phyloP scores from a whole-genome alignment of 208 protist genomes.

The Sergeia podlipaevii region DNA sequence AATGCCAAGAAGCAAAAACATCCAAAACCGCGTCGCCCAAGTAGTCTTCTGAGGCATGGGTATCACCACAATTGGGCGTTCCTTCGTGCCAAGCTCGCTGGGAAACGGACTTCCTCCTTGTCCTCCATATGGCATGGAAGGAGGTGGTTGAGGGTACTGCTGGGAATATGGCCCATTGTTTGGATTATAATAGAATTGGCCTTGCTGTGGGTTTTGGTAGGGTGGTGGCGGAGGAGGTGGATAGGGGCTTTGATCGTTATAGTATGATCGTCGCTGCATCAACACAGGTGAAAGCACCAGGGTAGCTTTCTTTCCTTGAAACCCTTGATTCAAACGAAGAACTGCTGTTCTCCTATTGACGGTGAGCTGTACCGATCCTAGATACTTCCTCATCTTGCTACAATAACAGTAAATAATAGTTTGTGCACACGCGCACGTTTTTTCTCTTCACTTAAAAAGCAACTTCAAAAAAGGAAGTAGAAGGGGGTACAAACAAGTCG shows the following conservation, averaged over 20 bases:
- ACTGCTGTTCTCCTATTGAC: no score
- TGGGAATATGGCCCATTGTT: not conserved
- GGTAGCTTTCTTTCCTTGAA: conserved; percentile 9
- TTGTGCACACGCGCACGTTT: no score
- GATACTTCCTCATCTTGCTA: not conserved
- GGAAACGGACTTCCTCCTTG: conserved; percentile 11
- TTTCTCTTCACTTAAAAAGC: no score
- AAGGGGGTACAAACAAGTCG: no score
- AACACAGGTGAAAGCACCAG: conserved; percentile 24
- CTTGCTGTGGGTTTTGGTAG: not conserved
- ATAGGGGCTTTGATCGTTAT: conserved; percentile 19
- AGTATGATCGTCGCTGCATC: conserved; percentile 26
- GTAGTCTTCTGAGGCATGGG: conserved; percentile 62
- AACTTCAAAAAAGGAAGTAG: no score
- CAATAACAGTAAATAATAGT: no score
- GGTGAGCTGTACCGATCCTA: no score
- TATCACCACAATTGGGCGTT: conserved; percentile 74
- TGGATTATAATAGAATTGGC: conserved; percentile 5
- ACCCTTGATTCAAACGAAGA: no score
- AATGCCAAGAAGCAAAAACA: conserved; percentile 73
- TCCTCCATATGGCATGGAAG: conserved; percentile 10
- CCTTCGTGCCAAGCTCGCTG: conserved; percentile 64
- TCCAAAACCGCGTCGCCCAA: conserved; percentile 61
- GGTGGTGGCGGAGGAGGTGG: conserved; percentile 43
- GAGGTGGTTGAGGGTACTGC: conserved; percentile 16